phyloP scores from a whole-genome alignment of 306 rosid genomes.

The Acmispon strigosus region DNA sequence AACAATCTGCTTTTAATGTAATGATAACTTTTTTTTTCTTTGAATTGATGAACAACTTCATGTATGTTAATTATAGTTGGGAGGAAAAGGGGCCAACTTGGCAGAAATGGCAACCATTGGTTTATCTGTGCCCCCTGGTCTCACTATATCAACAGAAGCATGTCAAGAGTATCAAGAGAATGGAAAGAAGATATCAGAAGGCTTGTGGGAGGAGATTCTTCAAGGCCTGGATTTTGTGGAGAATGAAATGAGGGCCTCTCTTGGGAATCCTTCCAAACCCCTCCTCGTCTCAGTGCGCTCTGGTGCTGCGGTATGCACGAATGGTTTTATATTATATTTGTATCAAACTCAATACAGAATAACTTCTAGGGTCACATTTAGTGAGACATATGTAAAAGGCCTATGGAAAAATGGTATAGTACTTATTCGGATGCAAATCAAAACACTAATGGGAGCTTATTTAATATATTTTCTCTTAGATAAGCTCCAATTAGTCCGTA shows the following conservation, averaged over 20 bases:
- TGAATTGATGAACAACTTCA: conserved; percentile 6
- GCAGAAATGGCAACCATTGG: conserved; percentile 99
- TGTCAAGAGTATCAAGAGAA: conserved; percentile 85
- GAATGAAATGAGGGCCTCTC: conserved; percentile 64
- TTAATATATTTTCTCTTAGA: too few relatives aligned
- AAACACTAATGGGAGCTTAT: too few relatives aligned
- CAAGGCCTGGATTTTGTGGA: conserved; percentile 60
- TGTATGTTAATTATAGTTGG: conserved; percentile 44
- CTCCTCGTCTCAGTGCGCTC: conserved; percentile 91
- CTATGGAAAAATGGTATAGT: not conserved
- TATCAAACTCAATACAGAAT: not conserved
- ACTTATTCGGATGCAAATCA: too few relatives aligned
- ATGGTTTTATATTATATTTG: not conserved
- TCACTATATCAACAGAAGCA: conserved; percentile 95
- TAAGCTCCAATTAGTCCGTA: too few relatives aligned
- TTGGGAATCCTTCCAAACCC: conserved; percentile 82
- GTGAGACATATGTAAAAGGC: not conserved
- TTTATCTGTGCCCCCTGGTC: conserved; percentile 86
- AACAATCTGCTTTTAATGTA: not conserved
- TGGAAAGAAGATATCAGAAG: conserved; percentile 53
- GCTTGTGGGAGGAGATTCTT: conserved; percentile 80
- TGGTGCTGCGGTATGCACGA: conserved; percentile 75
- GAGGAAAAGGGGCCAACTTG: conserved; percentile 97
- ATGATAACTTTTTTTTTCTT: not conserved
- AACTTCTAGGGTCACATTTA: not conserved